These are phyloP conservation scores for Guillardia theta DNA, from an alignment of 78 protist genomes.

Conservation along the genomic window DNA sequence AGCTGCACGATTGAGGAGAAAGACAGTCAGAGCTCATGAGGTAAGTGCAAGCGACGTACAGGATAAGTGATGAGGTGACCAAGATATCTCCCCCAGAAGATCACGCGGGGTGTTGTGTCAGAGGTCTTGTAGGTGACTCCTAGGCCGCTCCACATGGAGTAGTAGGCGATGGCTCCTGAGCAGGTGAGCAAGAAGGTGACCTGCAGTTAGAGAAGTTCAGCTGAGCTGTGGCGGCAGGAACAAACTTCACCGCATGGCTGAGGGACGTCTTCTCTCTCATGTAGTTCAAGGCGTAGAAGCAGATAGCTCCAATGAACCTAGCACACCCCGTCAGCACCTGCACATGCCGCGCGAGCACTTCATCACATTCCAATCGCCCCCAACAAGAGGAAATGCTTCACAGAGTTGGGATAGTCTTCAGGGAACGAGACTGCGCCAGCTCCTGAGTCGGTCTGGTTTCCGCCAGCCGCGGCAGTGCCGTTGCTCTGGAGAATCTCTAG, in stretches of 20 bases:
- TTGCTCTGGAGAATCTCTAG: too few species aligned
- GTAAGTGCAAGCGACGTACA: background rate
- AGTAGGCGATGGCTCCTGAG: background rate
- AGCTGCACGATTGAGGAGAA: too few species aligned
- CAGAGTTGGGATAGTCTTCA: slow-evolving; percentile 29
- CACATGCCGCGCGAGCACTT: background rate
- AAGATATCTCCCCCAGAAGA: background rate
- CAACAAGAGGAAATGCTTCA: slow-evolving; percentile 11
- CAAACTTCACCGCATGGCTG: background rate
- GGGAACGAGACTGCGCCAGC: background rate
- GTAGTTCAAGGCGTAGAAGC: background rate
- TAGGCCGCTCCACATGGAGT: slow-evolving; percentile 19
- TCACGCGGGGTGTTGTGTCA: background rate
- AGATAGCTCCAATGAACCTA: background rate
- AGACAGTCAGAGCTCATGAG: background rate
- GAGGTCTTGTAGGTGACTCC: background rate
- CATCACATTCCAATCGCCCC: background rate
- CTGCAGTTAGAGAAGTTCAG: background rate
- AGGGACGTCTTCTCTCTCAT: background rate
- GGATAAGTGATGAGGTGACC: background rate
- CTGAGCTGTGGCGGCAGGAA: background rate
- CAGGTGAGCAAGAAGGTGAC: background rate
- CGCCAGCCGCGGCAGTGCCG: too few species aligned
- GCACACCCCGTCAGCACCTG: background rate
- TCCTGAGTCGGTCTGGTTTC: too few species aligned